Conservation (phyloP, 106 monocot genomes). For the Cymbidium sinense region DNA sequence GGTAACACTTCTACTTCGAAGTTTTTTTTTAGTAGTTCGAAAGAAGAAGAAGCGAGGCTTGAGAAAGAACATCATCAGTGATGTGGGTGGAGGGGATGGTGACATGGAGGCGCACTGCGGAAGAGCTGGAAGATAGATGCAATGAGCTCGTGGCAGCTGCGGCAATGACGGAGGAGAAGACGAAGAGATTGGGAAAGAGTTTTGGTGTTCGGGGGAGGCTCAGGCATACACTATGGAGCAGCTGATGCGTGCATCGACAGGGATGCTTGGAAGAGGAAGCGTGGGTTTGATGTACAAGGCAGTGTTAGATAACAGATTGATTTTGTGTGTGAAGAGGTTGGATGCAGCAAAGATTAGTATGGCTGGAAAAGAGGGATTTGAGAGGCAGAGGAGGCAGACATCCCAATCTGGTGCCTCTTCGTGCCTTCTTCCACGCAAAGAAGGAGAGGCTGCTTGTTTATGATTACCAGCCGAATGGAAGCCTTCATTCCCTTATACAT, state of each 20-base stretch:
- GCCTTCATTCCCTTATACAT: slow-evolving; percentile 77
- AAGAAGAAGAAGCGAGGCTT: slow-evolving; percentile 20
- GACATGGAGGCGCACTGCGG: neutral
- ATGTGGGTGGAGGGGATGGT: neutral
- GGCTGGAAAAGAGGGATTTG: slow-evolving; percentile 55
- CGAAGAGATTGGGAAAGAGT: slow-evolving; percentile 53
- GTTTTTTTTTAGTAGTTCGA: slow-evolving; percentile 20
- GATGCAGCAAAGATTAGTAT: slow-evolving; percentile 35
- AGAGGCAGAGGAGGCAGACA: slow-evolving; percentile 72
- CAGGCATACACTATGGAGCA: slow-evolving; percentile 54
- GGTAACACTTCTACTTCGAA: slow-evolving; percentile 19
- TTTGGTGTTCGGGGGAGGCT: slow-evolving; percentile 68
- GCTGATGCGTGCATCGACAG: slow-evolving; percentile 77
- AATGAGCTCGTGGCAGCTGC: slow-evolving; percentile 32
- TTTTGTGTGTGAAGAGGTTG: slow-evolving; percentile 59
- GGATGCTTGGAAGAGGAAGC: slow-evolving; percentile 67
- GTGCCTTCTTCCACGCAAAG: slow-evolving; percentile 80
- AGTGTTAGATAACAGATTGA: slow-evolving; percentile 36
- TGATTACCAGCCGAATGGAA: slow-evolving; percentile 85
- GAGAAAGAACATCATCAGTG: slow-evolving; percentile 6
- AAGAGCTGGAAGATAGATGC: slow-evolving; percentile 21
- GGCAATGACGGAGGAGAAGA: slow-evolving; percentile 45
- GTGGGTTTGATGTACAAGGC: slow-evolving; percentile 81
- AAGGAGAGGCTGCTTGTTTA: slow-evolving; percentile 86
- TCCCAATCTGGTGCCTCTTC: slow-evolving; percentile 69